phyloP scores from a whole-genome alignment of 768 basidiomycete species.

The Termitomyces sp. region DNA sequence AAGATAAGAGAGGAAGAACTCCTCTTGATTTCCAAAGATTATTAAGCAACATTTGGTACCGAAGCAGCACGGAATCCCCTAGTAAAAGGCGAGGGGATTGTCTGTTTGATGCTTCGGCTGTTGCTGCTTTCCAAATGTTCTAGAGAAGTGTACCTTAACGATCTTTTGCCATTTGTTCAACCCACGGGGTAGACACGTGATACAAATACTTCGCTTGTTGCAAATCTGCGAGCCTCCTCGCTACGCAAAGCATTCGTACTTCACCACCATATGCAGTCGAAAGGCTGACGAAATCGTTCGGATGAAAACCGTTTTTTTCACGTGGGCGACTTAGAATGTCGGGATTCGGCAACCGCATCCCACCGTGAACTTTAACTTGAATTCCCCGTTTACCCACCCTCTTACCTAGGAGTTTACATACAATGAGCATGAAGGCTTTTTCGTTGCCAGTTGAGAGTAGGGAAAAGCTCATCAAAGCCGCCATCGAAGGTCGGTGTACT shows the following conservation, averaged over 20 bases:
- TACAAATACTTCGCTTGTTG: too few relatives aligned
- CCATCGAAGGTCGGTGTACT: constrained; percentile 46
- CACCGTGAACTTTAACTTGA: neutral
- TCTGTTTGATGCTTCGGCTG: constrained; percentile 42
- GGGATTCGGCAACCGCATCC: neutral
- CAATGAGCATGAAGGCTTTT: constrained; percentile 21
- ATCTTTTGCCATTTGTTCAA: constrained; percentile 36
- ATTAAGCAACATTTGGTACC: constrained; percentile 32
- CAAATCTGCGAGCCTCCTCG: too few relatives aligned
- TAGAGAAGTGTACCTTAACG: neutral
- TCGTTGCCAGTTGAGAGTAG: constrained; percentile 37
- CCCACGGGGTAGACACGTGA: constrained; percentile 29
- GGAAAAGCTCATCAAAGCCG: constrained; percentile 46
- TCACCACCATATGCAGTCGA: neutral
- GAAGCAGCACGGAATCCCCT: constrained; percentile 48
- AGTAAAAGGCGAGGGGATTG: constrained; percentile 56
- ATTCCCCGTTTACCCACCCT: neutral
- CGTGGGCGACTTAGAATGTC: neutral
- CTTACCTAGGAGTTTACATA: neutral
- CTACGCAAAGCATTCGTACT: neutral
- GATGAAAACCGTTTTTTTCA: neutral
- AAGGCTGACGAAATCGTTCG: neutral
- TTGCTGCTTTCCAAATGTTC: constrained; percentile 18
- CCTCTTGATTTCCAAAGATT: constrained; percentile 47
- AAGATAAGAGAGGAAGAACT: too few relatives aligned